Evolutionary conservation across 352 stramenopile species (phyloP).

Genomic region (Blastocystis sp.): DNA sequence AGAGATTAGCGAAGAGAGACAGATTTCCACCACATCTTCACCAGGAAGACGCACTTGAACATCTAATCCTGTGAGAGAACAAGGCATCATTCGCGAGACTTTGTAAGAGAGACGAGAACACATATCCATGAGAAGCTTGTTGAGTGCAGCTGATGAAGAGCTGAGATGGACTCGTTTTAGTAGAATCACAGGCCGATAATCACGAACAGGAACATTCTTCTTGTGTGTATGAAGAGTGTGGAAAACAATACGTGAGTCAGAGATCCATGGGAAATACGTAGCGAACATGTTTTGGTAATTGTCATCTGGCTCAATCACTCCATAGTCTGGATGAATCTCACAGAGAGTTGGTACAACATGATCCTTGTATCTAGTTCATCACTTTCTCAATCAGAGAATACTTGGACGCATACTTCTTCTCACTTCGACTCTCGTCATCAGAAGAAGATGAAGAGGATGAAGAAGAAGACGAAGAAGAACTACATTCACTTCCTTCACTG

Average conservation of each 20-base stretch:
- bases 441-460: conserved; percentile 35
- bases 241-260: neutral
- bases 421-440: neutral
- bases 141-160: conserved; percentile 17
- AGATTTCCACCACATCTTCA: conserved; percentile 52
- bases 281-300: conserved; percentile 3
- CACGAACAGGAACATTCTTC: neutral
- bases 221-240: conserved; percentile 24
- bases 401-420: neutral
- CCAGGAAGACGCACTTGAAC: conserved; percentile 49
- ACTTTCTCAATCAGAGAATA: neutral
- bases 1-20: conserved; percentile 18
- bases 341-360: conserved; percentile 23
- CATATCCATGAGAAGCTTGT: conserved; percentile 25
- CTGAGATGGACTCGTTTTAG: conserved; percentile 27
- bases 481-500: neutral
- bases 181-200: conserved; percentile 45
- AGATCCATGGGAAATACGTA: conserved; percentile 32
- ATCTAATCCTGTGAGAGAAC: conserved; percentile 23
- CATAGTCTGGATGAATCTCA: conserved; percentile 47
- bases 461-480: conserved; percentile 16
- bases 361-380: conserved; percentile 2
- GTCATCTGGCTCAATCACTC: conserved; percentile 29
- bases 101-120: conserved; percentile 34
- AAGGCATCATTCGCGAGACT: neutral